A percentile compares a stretch with the other conserved stretches of the same genome.
Conservation (phyloP, 139 green algal genomes). For the Micractinium sp. region DNA sequence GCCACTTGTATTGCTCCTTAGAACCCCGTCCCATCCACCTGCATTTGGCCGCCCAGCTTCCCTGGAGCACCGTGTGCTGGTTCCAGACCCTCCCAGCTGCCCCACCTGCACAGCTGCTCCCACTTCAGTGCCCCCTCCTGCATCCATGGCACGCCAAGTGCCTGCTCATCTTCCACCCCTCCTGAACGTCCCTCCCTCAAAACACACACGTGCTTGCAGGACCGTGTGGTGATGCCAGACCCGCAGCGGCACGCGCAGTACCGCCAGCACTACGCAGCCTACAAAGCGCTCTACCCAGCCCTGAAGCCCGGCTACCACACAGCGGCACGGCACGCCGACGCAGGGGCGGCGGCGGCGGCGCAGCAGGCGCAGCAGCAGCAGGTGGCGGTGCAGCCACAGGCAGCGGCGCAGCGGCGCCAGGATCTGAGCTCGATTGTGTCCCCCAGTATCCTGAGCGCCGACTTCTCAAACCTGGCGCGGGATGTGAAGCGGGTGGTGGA, state of each 20-base stretch:
- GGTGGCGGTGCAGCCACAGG: neutral
- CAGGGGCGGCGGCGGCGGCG: conserved; percentile 1
- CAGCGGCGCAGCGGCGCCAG: neutral
- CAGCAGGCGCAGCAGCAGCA: neutral
- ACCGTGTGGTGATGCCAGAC: conserved; percentile 58
- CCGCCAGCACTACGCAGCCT: conserved; percentile 50
- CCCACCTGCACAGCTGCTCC: no score
- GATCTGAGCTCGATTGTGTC: conserved; percentile 61
- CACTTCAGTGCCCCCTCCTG: no score
- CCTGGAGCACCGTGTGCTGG: no score
- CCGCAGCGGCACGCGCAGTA: conserved; percentile 54
- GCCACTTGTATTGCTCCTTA: neutral
- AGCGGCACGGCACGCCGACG: neutral
- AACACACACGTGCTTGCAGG: neutral
- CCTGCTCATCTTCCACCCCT: neutral
- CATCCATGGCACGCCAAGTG: no score
- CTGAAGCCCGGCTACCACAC: conserved; percentile 54
- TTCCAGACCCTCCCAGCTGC: no score
- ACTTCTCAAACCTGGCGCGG: conserved; percentile 82
- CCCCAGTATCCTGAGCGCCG: conserved; percentile 85
- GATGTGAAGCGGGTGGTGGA: conserved; percentile 78
- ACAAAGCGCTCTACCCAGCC: conserved; percentile 71
- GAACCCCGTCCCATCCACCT: no score
- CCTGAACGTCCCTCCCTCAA: neutral
- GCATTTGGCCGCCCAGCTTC: no score